Percentiles rank a stretch among this genome's conserved stretches.
Evolutionary conservation across 768 basidiomycete genomes (phyloP).

Genomic region (Epithele typhae): DNA sequence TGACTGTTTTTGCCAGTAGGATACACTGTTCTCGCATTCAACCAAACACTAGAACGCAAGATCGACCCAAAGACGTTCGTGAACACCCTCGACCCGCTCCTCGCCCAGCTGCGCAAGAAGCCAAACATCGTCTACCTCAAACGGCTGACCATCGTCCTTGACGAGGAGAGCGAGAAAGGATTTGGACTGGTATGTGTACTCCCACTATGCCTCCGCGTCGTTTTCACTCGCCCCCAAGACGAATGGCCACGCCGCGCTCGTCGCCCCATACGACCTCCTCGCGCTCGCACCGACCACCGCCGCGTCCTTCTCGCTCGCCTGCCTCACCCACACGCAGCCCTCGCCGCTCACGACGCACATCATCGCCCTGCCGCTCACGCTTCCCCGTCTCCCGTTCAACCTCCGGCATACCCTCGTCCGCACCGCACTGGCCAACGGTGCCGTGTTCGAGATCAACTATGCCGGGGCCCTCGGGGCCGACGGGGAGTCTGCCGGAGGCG

Average conservation of each 20-base stretch:
- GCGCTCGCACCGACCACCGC: conserved; percentile 71
- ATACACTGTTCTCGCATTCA: conserved; percentile 77
- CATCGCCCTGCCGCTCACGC: conserved; percentile 73
- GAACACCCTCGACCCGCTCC: conserved; percentile 56
- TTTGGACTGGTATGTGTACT: conserved; percentile 63
- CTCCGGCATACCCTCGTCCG: conserved; percentile 82
- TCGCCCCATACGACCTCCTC: conserved; percentile 71
- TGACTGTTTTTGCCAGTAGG: conserved; percentile 54
- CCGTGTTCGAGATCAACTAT: conserved; percentile 79
- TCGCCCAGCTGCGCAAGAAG: conserved; percentile 57
- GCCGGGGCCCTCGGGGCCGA: conserved; percentile 69
- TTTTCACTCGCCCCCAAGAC: conserved; percentile 40
- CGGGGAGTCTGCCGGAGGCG: conserved; percentile 46
- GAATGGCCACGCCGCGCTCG: conserved; percentile 58
- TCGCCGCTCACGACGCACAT: conserved; percentile 77
- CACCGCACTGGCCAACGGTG: conserved; percentile 77
- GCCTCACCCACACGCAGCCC: conserved; percentile 77
- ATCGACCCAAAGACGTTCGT: conserved; percentile 69
- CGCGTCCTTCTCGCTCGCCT: conserved; percentile 70
- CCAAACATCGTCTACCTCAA: conserved; percentile 64
- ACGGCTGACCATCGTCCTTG: conserved; percentile 73
- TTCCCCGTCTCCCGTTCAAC: conserved; percentile 73
- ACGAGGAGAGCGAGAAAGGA: conserved; percentile 83
- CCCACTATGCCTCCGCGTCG: not conserved
- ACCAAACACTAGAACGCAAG: conserved; percentile 65